These are phyloP conservation scores for Tricholoma terreum DNA, from an alignment of 768 basidiomycete genomes.

Conservation along the genomic window DNA sequence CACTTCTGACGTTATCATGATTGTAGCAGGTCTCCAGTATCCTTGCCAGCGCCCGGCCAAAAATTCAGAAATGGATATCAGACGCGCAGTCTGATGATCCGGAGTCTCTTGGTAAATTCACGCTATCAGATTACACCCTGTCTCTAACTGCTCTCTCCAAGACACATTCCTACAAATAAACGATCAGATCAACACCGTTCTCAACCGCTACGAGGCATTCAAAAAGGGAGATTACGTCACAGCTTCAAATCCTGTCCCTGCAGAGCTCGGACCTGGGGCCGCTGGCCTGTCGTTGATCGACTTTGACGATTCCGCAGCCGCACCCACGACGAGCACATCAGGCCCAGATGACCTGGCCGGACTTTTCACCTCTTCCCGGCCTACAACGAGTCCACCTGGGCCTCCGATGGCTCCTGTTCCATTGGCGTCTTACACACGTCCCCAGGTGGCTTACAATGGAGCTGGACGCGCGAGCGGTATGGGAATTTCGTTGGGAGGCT, in stretches of 20 bases:
- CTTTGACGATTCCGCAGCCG: constrained; percentile 54
- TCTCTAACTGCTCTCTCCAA: constrained; percentile 25
- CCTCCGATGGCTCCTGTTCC: constrained; percentile 13
- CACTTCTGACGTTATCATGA: constrained; percentile 7
- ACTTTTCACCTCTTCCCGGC: constrained; percentile 45
- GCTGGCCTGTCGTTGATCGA: constrained; percentile 65
- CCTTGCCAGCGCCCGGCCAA: constrained; percentile 79
- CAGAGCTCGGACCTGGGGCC: constrained; percentile 45
- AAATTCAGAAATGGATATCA: constrained; percentile 96
- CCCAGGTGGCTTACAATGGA: constrained; percentile 23
- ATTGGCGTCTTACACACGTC: constrained; percentile 18
- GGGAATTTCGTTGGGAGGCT: constrained; percentile 14
- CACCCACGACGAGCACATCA: constrained; percentile 21
- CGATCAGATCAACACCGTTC: constrained; percentile 93
- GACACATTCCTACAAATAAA: constrained; percentile 95
- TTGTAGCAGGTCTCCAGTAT: constrained; percentile 85
- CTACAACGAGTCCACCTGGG: neutral
- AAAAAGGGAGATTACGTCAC: constrained; percentile 83
- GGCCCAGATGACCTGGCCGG: constrained; percentile 56
- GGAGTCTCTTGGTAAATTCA: constrained; percentile 74
- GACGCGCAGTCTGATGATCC: constrained; percentile 89
- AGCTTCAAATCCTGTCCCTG: constrained; percentile 66
- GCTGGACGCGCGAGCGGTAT: constrained; percentile 10
- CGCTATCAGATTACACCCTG: neutral
- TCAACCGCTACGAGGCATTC: constrained; percentile 89